Evolutionary conservation across 805 yeast genomes (phyloP).

Genomic region (Diddensiella santjacobensis): DNA sequence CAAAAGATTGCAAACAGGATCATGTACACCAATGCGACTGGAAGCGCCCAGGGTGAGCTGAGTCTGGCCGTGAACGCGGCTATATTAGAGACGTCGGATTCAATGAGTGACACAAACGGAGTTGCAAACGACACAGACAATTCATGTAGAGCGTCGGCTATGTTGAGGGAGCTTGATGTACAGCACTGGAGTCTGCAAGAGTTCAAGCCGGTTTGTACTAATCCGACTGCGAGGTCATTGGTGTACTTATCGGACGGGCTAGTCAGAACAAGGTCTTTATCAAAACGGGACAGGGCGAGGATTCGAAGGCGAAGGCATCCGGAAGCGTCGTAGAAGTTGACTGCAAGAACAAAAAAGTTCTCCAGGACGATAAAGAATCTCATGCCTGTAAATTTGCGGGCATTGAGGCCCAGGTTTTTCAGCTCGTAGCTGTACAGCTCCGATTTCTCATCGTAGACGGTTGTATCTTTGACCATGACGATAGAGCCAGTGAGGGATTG

Average conservation of each 20-base stretch:
- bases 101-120: conserved; percentile 19
- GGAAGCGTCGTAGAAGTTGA: not conserved
- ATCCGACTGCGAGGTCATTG: not conserved
- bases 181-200: not conserved
- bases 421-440: not conserved
- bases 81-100: conserved; percentile 17
- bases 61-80: conserved; percentile 17
- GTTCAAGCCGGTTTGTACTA: not conserved
- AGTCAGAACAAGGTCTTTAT: not conserved
- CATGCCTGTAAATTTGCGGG: not conserved
- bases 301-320: not conserved
- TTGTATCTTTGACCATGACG: not conserved
- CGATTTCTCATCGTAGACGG: not conserved
- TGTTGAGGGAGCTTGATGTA: not conserved
- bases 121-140: conserved; percentile 17
- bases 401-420: not conserved
- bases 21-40: conserved; percentile 20
- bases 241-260: not conserved
- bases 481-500: not conserved
- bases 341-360: not conserved
- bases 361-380: not conserved
- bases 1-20: conserved; percentile 16
- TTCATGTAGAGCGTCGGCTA: conserved; percentile 12
- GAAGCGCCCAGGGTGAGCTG: conserved; percentile 23
- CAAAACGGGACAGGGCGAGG: not conserved